Evolutionary conservation across 352 stramenopile genomes (phyloP), one percentile per base, ranked within the genome.

Genomic region (Globisporangium irregulare): DNA sequence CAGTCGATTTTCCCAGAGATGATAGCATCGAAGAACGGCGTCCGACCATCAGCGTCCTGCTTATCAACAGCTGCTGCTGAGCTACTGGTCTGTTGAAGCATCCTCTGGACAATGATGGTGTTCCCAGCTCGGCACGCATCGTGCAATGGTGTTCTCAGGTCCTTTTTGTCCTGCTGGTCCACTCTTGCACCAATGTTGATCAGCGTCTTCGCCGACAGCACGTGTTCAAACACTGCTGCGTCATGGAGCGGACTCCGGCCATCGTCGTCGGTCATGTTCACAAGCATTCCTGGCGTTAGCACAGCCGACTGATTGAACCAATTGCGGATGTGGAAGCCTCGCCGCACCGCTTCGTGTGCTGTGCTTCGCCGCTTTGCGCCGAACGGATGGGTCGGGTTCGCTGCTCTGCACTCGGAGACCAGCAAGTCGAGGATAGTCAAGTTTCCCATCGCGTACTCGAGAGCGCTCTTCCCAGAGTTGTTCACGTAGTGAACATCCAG

Each of bases 11-110:
- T 76, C 5, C 56, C 64, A n/a, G 66, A 66, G n/a, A 61, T 59
- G 0, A 66, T 70, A 1, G 73, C 70, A 25, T 76, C 70, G 43
- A 76, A 73, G 51, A 76, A 70, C 32, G 62, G 60, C 8, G 66
- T 51, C 2, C 66, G 66, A 2, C 59, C 59, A 6, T 62, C 32
- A 48, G 12, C 29, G 8, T 71, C 66, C 4, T 5, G 15, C 22
- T 6, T 22, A n/a, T 64, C 29, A n/a, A 64, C 3, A 20, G n/a
- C 27, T 24, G 18, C 20, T 15, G 6, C 25, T 12, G 34, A 22
- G 12, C 27, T 27, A 12, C 22, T 24, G 18, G 48, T 62, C 8
- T 62, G 54, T 2, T 59, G 66, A 3, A 67, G 46, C 59, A 71
- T 67, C 5, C 57, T 29, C 6, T 34, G 4, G 9, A 62, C 66